Base-by-base conservation (phyloP, 805 yeast species). In the Ogataea zsoltii region DNA sequence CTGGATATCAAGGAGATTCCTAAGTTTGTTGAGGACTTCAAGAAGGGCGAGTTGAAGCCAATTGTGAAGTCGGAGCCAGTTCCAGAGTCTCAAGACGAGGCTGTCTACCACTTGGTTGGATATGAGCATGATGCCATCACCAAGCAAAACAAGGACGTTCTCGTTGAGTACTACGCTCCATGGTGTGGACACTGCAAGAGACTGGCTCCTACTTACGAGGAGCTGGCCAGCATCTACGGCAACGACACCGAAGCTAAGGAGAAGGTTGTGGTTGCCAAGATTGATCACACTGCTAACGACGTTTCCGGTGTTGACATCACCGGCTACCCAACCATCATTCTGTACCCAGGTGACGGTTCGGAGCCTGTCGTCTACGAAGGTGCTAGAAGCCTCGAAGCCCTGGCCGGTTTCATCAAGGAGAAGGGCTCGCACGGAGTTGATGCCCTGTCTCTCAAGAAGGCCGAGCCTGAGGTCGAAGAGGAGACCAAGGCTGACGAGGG, bases 171-270 rank as follows among this genome's bases (percentile, higher is more conserved):
- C 71, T 91, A 88, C 63, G 97, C 98, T 39, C 95, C 96, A 71
- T 91, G 97, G 97, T 90, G 96, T 75, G 95, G 96, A 38, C 96
- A 90, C 76, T 89, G 97, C 76, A 89, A 88, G 76, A 87, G 79
- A 69, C 76, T 90, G 66, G 92, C 92, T 42, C 96, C 97, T 62
- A 76, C 74, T 47, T 92, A 82, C 75, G 95, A 88, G 65, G 94
- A 91, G 64, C 79, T 94, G 54, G 97, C 92, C 42, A 82, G 72
- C 41, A 58, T 85, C 44, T 87, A 76, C 68, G 73, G 71, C 49
- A 66, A 75, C 41, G 80, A 82, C 61, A 61, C 68, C 17, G 72
- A 66, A 38, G 72, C 74, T 40, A 65, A 69, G 43, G 70, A 70
- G 43, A 75, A 82, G 63, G 86, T 92, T 48, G 65, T 82, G 33